Percentiles rank a stretch among this genome's conserved stretches.
phyloP scores from a whole-genome alignment of 192 early-diverging fungal genomes.

The Coemansia sp. region DNA sequence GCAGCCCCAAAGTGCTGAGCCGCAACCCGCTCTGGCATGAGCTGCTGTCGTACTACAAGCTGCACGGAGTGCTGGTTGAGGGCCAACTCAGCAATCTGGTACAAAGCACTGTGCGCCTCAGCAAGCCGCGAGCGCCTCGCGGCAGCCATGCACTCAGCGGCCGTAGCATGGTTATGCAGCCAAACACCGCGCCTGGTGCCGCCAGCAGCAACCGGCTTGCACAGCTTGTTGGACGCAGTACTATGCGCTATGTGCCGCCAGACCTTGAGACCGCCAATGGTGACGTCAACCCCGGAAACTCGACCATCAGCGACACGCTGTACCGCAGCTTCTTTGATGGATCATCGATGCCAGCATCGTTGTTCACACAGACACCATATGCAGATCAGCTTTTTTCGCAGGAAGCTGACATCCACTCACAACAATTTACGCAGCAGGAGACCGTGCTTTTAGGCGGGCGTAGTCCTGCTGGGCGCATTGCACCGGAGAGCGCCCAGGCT shows the following conservation, averaged over 20 bases:
- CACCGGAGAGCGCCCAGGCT: background rate
- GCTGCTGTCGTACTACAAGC: constrained; percentile 90
- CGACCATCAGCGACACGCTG: constrained; percentile 21
- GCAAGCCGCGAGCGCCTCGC: constrained; percentile 60
- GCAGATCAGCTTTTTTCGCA: constrained; percentile 43
- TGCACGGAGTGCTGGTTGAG: constrained; percentile 85
- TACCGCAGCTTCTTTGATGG: constrained; percentile 29
- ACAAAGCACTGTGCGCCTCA: constrained; percentile 86
- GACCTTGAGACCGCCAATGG: constrained; percentile 26
- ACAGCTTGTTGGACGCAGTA: constrained; percentile 50
- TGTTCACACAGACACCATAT: constrained; percentile 39
- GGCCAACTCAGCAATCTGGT: constrained; percentile 88
- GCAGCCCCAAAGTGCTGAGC: constrained; percentile 93
- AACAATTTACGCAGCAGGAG: constrained; percentile 45
- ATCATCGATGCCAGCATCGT: constrained; percentile 7
- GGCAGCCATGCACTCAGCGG: constrained; percentile 36
- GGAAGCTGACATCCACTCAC: constrained; percentile 35
- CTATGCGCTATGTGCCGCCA: constrained; percentile 51
- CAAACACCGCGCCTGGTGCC: constrained; percentile 34
- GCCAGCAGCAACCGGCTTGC: constrained; percentile 46
- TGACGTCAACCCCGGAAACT: too few species aligned
- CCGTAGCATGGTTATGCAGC: constrained; percentile 35
- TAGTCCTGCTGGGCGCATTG: background rate
- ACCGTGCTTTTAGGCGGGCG: constrained; percentile 31
- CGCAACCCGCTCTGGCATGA: constrained; percentile 97